These are phyloP conservation scores for Aspergillus sclerotialis DNA, from an alignment of 2,329 filamentous ascomycete genomes.

Conservation along the genomic window DNA sequence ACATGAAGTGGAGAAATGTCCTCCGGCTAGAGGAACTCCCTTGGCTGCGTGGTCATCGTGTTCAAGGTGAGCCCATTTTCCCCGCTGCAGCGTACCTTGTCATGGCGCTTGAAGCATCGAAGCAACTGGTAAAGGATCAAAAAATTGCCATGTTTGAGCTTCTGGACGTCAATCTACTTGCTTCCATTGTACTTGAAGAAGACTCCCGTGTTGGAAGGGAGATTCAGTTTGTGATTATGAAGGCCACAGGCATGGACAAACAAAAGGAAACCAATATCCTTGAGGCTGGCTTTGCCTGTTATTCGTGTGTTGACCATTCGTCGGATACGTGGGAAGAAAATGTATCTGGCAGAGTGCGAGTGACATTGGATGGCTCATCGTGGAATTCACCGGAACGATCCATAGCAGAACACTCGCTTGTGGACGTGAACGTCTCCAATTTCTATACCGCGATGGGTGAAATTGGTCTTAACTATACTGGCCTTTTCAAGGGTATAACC, in stretches of 20 bases:
- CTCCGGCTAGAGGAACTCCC: conserved; percentile 1
- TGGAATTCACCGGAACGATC: too few species aligned
- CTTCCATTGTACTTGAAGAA: too few species aligned
- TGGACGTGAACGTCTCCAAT: conserved; percentile 1
- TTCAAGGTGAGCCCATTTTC: background rate
- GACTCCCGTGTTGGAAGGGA: too few species aligned
- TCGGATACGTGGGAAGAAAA: too few species aligned
- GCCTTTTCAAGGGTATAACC: background rate
- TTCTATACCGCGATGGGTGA: conserved; percentile 1
- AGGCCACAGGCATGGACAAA: too few species aligned
- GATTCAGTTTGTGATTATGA: too few species aligned
- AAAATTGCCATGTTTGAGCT: conserved; percentile 1
- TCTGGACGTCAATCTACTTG: too few species aligned
- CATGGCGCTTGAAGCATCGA: background rate
- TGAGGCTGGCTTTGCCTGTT: background rate
- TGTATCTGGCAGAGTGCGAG: too few species aligned
- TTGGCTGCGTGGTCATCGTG: conserved; percentile 1
- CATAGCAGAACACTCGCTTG: background rate
- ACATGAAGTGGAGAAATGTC: conserved; percentile 3
- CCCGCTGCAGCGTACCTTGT: background rate
- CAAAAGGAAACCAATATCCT: conserved; percentile 1
- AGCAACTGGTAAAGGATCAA: too few species aligned
- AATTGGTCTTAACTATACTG: background rate
- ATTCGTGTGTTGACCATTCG: background rate
- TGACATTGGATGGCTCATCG: too few species aligned